Conservation (phyloP, 345 rosid genomes). For the Pugionium cornutum region DNA sequence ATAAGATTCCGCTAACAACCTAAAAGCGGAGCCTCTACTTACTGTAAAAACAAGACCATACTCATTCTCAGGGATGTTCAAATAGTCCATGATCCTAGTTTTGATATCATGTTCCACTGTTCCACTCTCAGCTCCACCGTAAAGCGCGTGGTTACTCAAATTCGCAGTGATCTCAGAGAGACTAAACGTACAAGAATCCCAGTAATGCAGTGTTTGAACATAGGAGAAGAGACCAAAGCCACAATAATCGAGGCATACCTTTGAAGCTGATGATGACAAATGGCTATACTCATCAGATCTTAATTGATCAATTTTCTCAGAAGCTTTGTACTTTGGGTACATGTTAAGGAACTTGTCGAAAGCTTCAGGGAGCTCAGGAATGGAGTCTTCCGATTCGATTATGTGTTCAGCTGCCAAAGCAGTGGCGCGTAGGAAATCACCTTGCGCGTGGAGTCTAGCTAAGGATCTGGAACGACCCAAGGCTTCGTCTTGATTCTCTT, state of each 20-base stretch:
- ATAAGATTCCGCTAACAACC: slow-evolving; percentile 77
- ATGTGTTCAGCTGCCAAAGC: slow-evolving; percentile 63
- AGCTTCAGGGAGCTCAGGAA: slow-evolving; percentile 63
- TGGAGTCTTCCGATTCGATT: slow-evolving; percentile 51
- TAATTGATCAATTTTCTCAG: slow-evolving; percentile 70
- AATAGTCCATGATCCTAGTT: slow-evolving; percentile 75
- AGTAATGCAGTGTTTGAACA: slow-evolving; percentile 61
- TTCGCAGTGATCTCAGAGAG: slow-evolving; percentile 85
- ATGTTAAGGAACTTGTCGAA: slow-evolving; percentile 69
- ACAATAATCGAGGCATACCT: slow-evolving; percentile 95
- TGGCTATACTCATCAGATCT: slow-evolving; percentile 70
- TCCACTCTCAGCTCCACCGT: slow-evolving; percentile 80
- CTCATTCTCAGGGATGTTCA: slow-evolving; percentile 83
- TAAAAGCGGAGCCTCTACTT: slow-evolving; percentile 88
- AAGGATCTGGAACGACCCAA: slow-evolving; percentile 79
- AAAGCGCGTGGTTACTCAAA: slow-evolving; percentile 79
- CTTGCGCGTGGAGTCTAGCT: slow-evolving; percentile 80
- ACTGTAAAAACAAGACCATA: slow-evolving; percentile 89
- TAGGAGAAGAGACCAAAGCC: slow-evolving; percentile 87
- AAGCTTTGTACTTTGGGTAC: slow-evolving; percentile 74
- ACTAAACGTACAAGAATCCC: slow-evolving; percentile 76
- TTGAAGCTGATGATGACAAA: slow-evolving; percentile 41
- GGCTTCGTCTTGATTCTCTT: slow-evolving; percentile 46
- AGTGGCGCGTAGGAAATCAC: slow-evolving; percentile 77
- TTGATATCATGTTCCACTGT: slow-evolving; percentile 79